phyloP scores from a whole-genome alignment of 2,329 filamentous ascomycete species.

The Bipolaris victoriae region DNA sequence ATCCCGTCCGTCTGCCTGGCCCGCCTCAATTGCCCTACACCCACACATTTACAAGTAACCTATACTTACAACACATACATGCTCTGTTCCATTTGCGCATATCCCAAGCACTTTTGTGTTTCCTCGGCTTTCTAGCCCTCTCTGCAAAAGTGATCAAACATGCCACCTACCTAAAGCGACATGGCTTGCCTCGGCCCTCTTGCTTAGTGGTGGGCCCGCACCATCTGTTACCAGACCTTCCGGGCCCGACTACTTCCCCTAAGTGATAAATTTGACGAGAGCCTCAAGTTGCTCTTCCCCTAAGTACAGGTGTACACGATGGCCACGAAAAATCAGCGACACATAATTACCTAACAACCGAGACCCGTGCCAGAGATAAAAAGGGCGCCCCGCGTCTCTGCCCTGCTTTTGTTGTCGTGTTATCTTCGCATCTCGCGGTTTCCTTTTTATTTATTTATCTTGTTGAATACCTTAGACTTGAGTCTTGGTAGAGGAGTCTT shows the following conservation, averaged over 20 bases:
- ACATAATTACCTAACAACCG: slow-evolving; percentile 46
- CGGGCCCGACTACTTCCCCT: slow-evolving; percentile 36
- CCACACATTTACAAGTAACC: too few relatives aligned
- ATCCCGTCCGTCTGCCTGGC: neutral
- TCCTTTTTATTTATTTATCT: too few relatives aligned
- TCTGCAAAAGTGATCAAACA: neutral
- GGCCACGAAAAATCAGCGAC: slow-evolving; percentile 29
- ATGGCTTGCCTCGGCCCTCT: slow-evolving; percentile 20
- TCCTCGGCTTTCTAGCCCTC: neutral
- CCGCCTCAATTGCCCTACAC: neutral
- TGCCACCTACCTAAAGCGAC: slow-evolving; percentile 27
- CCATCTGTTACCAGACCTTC: slow-evolving; percentile 19
- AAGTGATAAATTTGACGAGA: slow-evolving; percentile 37
- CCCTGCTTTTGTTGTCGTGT: slow-evolving; percentile 6
- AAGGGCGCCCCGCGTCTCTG: slow-evolving; percentile 27
- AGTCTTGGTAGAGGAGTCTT: neutral
- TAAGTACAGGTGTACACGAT: slow-evolving; percentile 45
- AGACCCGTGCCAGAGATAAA: slow-evolving; percentile 38
- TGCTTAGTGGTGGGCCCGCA: slow-evolving; percentile 37
- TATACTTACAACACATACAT: neutral
- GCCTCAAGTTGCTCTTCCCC: slow-evolving; percentile 32
- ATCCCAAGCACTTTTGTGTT: neutral
- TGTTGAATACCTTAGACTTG: too few relatives aligned
- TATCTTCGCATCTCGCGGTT: neutral
- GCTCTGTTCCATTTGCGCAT: neutral